A percentile compares a stretch with the other conserved stretches of the same genome.
Conservation (phyloP, 352 stramenopile species). For the Pythium brassicae region DNA sequence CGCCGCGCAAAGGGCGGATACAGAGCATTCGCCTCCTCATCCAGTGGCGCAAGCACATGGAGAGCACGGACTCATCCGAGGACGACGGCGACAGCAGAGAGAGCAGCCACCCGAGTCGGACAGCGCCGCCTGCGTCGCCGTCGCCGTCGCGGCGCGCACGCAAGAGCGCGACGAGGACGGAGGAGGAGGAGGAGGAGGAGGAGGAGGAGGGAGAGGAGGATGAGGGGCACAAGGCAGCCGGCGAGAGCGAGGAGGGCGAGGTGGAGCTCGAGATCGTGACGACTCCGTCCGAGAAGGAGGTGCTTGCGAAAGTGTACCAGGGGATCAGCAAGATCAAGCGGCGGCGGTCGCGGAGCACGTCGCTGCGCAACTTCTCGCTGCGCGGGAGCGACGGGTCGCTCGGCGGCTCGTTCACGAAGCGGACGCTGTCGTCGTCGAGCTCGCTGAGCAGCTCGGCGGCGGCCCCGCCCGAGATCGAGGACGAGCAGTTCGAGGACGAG, state of each 20-base stretch:
- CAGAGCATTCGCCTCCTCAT: constrained; percentile 73
- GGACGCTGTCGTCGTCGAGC: constrained; percentile 51
- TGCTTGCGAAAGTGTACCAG: constrained; percentile 63
- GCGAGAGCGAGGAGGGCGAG: constrained; percentile 20
- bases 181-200: background rate
- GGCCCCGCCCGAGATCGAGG: constrained; percentile 16
- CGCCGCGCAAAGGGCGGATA: constrained; percentile 33
- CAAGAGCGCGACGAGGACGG: background rate
- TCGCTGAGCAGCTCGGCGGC: constrained; percentile 37
- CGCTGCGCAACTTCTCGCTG: constrained; percentile 47
- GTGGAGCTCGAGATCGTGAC: constrained; percentile 58
- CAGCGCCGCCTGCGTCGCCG: constrained; percentile 13
- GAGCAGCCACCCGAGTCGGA: constrained; percentile 13
- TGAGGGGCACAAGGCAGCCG: constrained; percentile 15
- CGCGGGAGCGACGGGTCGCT: constrained; percentile 28
- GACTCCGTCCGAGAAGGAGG: constrained; percentile 66
- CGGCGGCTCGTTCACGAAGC: constrained; percentile 26
- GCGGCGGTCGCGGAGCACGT: constrained; percentile 60
- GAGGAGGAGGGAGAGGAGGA: constrained; percentile 16
- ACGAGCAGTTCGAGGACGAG: constrained; percentile 14
- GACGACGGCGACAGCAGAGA: constrained; percentile 13
- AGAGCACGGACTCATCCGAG: constrained; percentile 5
- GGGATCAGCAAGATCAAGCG: constrained; percentile 74
- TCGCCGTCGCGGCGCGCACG: constrained; percentile 5
- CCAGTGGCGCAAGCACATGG: constrained; percentile 56